Base-by-base conservation (phyloP, 345 rosid genomes). In the Populus euphratica region DNA sequence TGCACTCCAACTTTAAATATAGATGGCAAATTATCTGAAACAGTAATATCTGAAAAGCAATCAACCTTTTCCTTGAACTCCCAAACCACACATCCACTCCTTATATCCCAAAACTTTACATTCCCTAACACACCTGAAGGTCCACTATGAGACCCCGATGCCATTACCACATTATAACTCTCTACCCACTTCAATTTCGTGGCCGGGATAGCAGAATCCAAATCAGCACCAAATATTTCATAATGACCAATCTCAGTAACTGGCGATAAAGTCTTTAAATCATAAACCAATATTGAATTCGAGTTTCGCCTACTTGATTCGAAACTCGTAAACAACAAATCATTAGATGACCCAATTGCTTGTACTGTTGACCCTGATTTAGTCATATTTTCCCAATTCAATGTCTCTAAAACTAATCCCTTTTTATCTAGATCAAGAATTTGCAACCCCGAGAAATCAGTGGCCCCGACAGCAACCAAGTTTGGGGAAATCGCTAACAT, bases 261-360 rank as follows among this genome's bases (percentile, higher is more conserved):
- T 5, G 95, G 95, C 3, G 72, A 74, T 72, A 96, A 81, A 36
- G 78, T 90, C 41, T 85, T 81, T 67, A 90, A 63, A 81, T 94
- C 97, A 79, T 94, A 92, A 63, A 94, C 93, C 94, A 94, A 75
- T 25, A 96, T 88, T 2, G 96, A 82, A 81, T 89, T 96, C 70
- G 98, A 92, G 80, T 94, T 96, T 75, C 97, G 80, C 77, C 99
- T 81, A 56, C 94, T 87, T 2, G 99, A 96, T 76, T 96, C 99
- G n/a, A 94, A 96, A 83, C 99, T 92, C 21, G 91, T 83, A 68
- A 96, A 94, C 35, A 96, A n/a, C 41, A 67, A 81, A 33, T 89
- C 92, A 68, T 78, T 59, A 0, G 93, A 89, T 2, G 92, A 86
- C 23, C 95, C 97, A 29, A 96, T 88, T 1, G 94, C 98, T 73